Percentiles rank a stretch among this genome's conserved stretches.
Conservation (phyloP, 257 asterid species). For the Mentha longifolia region DNA sequence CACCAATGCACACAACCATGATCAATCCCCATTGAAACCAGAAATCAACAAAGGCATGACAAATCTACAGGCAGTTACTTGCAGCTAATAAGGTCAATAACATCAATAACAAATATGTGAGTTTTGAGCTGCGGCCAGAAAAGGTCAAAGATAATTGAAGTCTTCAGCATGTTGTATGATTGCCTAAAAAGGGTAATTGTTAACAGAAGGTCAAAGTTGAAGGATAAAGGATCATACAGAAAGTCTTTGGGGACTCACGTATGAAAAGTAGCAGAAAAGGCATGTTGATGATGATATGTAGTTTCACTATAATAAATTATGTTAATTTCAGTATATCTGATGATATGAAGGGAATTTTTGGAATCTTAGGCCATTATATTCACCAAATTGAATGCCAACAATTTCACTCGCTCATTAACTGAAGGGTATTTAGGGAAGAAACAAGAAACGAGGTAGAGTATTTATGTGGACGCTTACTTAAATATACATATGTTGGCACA, state of each 20-base stretch:
- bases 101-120: background rate
- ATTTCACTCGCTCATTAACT: background rate
- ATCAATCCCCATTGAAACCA: background rate
- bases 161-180: too few species aligned
- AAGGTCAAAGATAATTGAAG: background rate
- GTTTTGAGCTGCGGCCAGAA: background rate
- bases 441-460: background rate
- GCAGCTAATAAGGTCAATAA: background rate
- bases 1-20: background rate
- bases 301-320: too few species aligned
- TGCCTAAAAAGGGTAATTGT: too few species aligned
- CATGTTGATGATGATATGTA: too few species aligned
- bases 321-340: background rate
- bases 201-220: background rate
- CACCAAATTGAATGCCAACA: background rate
- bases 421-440: conserved; percentile 1
- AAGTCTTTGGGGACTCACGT: too few species aligned
- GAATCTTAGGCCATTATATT: background rate
- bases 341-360: conserved; percentile 1
- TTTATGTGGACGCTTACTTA: background rate
- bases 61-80: background rate
- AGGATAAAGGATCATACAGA: background rate
- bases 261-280: too few species aligned
- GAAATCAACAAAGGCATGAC: background rate
- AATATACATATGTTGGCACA: background rate